Percentiles rank a stretch among this genome's conserved stretches.
These are phyloP conservation scores for Ustilago tritici DNA, from an alignment of 1,284 basidiomycete species.

Conservation along the genomic window DNA sequence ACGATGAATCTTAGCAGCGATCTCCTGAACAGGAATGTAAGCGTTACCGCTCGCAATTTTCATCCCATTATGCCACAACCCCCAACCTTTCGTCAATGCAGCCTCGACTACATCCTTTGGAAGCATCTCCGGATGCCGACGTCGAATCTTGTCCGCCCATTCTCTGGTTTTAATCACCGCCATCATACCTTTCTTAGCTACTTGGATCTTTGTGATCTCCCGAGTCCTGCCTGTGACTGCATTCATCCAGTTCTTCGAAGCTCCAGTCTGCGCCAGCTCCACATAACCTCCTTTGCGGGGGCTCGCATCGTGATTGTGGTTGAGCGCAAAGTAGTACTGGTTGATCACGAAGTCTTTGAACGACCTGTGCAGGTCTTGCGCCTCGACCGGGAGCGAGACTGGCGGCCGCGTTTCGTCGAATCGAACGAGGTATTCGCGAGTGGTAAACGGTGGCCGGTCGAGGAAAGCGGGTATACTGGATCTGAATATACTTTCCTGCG, in stretches of 20 bases:
- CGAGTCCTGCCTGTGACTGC: background rate
- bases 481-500: background rate
- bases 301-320: background rate
- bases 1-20: conserved; percentile 20
- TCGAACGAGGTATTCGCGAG: background rate
- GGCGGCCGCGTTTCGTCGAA: background rate
- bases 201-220: background rate
- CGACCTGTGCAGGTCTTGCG: background rate
- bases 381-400: background rate
- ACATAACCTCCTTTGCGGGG: background rate
- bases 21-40: background rate
- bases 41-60: background rate
- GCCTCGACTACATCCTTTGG: background rate
- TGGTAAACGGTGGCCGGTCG: background rate
- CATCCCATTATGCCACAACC: background rate
- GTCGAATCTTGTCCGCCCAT: background rate
- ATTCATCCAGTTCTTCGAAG: background rate
- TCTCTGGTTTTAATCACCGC: background rate
- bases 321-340: background rate
- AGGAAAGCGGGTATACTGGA: background rate
- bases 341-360: background rate
- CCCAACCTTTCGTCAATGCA: background rate
- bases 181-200: background rate
- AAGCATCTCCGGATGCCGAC: background rate
- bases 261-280: background rate